phyloP scores from a whole-genome alignment of 148 eudicot genomes.

The Bassia scoparia region DNA sequence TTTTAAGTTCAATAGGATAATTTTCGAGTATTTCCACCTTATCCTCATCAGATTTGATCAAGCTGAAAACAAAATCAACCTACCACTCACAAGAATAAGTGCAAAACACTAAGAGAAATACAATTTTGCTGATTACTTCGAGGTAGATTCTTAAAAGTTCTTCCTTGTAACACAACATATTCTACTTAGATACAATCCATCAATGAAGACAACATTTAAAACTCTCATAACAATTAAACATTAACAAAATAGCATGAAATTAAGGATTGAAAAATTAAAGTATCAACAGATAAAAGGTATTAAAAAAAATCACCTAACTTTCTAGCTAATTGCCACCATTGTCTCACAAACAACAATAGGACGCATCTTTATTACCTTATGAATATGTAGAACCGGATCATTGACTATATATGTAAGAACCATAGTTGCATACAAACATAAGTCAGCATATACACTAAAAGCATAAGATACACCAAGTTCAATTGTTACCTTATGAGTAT shows the following conservation, averaged over 20 bases:
- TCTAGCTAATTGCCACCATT: slow-evolving; percentile 17
- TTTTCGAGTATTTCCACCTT: no score
- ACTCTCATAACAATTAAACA: slow-evolving; percentile 3
- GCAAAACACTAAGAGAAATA: neutral
- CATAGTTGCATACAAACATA: no score
- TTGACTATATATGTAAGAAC: no score
- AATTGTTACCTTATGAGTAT: no score
- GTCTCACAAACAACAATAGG: neutral
- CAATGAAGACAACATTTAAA: neutral
- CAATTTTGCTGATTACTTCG: slow-evolving; percentile 6
- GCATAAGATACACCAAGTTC: no score
- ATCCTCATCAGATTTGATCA: no score
- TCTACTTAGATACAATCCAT: slow-evolving; percentile 12
- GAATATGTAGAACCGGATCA: neutral
- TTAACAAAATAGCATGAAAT: neutral
- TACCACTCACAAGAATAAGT: slow-evolving; percentile 24
- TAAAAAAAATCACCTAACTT: slow-evolving; percentile 2
- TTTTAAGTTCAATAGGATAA: no score
- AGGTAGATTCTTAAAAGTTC: slow-evolving; percentile 4
- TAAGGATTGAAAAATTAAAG: no score
- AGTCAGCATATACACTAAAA: no score
- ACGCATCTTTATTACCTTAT: neutral
- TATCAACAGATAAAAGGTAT: neutral
- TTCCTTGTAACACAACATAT: slow-evolving; percentile 22
- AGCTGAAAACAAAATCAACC: slow-evolving; percentile 20